These are phyloP conservation scores for Rossbeevera mucosa DNA, from an alignment of 768 basidiomycete species.

Conservation along the genomic window DNA sequence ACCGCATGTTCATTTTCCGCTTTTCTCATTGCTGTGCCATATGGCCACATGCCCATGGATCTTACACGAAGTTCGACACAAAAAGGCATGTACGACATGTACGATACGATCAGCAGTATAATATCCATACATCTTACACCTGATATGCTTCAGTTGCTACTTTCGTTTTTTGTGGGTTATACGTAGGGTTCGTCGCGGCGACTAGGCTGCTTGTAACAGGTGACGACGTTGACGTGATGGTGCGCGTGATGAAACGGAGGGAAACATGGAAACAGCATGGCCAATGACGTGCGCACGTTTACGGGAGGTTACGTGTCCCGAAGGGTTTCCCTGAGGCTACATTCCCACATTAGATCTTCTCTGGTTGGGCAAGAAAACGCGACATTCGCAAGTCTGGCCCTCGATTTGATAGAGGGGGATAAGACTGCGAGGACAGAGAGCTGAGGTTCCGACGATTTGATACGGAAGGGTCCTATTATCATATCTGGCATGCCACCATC, in stretches of 20 bases:
- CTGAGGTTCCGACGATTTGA: neutral
- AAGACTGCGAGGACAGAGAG: no score
- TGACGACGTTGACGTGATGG: conserved; percentile 1
- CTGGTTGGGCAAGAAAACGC: neutral
- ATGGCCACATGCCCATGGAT: conserved; percentile 19
- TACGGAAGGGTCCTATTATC: neutral
- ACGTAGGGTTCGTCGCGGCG: neutral
- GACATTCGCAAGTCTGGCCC: neutral
- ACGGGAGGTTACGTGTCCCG: neutral
- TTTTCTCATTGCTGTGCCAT: conserved; percentile 14
- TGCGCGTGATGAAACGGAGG: conserved; percentile 1
- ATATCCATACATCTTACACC: conserved; percentile 15
- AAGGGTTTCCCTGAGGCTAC: neutral
- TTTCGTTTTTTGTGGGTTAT: neutral
- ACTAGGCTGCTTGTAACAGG: conserved; percentile 3
- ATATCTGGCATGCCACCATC: neutral
- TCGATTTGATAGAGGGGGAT: neutral
- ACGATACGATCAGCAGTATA: conserved; percentile 25
- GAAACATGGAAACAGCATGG: conserved; percentile 10
- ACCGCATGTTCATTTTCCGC: conserved; percentile 16
- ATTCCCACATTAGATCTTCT: neutral
- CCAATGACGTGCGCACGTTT: neutral
- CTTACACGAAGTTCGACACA: conserved; percentile 9
- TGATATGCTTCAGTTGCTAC: conserved; percentile 5
- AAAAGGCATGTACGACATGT: conserved; percentile 25